A percentile compares a stretch with the other conserved stretches of the same genome.
Conservation (phyloP, 1,284 basidiomycete species). For the Trichosporon faecale region DNA sequence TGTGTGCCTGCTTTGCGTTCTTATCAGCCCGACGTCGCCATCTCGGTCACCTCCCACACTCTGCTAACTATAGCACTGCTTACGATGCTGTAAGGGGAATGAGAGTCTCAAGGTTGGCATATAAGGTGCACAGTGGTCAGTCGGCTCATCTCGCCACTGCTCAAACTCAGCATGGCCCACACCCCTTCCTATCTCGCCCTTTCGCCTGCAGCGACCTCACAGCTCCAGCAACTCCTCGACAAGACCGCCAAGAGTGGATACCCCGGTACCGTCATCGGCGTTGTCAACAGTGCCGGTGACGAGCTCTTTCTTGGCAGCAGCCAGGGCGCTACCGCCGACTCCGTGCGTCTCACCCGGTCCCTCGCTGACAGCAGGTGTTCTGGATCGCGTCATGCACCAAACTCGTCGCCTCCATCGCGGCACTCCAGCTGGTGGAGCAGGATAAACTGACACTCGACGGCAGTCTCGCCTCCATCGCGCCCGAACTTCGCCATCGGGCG, state of each 20-base stretch:
- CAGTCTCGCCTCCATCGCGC: constrained; percentile 23
- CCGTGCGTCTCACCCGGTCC: neutral
- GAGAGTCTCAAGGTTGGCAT: no score
- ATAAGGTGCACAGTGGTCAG: no score
- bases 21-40: no score
- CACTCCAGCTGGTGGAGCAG: constrained; percentile 36
- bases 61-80: no score
- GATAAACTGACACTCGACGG: constrained; percentile 32
- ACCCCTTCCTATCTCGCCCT: neutral
- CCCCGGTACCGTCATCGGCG: neutral
- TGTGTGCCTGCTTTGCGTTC: no score
- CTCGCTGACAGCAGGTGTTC: constrained; percentile 20
- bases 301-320: neutral
- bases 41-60: no score
- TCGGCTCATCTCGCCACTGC: no score
- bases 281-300: neutral
- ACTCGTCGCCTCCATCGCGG: constrained; percentile 14
- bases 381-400: constrained; percentile 27
- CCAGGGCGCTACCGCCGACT: neutral
- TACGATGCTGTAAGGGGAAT: no score
- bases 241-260: neutral
- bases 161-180: no score
- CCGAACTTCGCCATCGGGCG: constrained; percentile 21
- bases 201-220: neutral
- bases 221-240: neutral